phyloP scores from a whole-genome alignment of 148 eudicot genomes.

The Suaeda aralocaspica region DNA sequence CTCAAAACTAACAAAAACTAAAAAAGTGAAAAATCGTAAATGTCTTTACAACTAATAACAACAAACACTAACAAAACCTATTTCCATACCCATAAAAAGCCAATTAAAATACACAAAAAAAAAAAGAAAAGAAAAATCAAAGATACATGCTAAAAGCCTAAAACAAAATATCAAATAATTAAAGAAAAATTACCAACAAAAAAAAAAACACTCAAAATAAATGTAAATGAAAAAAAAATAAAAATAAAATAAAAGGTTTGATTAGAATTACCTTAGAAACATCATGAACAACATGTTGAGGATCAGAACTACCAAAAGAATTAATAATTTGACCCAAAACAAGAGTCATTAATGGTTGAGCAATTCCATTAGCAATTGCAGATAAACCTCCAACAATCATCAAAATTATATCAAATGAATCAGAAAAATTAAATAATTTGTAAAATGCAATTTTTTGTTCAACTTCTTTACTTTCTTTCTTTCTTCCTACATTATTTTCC shows the following conservation, averaged over 20 bases:
- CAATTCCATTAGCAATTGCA: slow-evolving; percentile 48
- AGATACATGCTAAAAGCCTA: too few species aligned
- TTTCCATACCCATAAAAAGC: too few species aligned
- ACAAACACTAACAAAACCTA: too few species aligned
- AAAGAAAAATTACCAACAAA: background rate
- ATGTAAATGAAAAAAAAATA: background rate
- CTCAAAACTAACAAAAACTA: too few species aligned
- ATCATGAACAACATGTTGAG: slow-evolving; percentile 38
- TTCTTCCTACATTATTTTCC: background rate
- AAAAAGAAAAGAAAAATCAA: too few species aligned
- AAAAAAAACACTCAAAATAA: background rate
- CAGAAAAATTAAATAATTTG: slow-evolving; percentile 53
- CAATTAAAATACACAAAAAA: too few species aligned
- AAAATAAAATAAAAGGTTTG: too few species aligned
- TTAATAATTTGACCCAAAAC: slow-evolving; percentile 56
- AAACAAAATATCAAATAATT: too few species aligned
- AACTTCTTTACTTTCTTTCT: background rate
- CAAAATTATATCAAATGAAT: slow-evolving; percentile 39
- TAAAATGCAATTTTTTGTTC: slow-evolving; percentile 43
- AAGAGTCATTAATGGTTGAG: slow-evolving; percentile 70
- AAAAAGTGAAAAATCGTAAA: too few species aligned
- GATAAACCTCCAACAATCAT: slow-evolving; percentile 58
- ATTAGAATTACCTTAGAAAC: slow-evolving; percentile 75
- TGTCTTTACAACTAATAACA: too few species aligned
- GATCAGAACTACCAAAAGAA: slow-evolving; percentile 46